Evolutionary conservation across 768 basidiomycete genomes (phyloP), one percentile per base, ranked within the genome.

Genomic region (Leccinum sublutescens): DNA sequence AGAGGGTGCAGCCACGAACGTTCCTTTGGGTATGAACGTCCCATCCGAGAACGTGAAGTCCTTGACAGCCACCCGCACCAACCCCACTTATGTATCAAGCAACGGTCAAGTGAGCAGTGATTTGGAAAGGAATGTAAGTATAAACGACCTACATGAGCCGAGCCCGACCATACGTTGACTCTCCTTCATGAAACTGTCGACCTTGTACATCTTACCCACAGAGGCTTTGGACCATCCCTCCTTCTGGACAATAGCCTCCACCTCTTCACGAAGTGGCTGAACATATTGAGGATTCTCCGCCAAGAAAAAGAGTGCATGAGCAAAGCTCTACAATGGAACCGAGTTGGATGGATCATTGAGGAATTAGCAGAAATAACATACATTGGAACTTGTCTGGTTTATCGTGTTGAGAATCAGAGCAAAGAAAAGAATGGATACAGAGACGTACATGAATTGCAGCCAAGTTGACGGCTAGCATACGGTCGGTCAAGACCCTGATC

Each of bases 11-110:
- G 71, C 60, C 2, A 78, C 29, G 36, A 65, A 64, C 4, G 68
- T 68, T n/a, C 50, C 50, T n/a, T 34, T 51, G 25, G 50, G 50
- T 31, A 51, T 51, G 10, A 23, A 52, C 2, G 75, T 77, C 14
- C 76, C 76, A 56, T 78, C 73, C 0, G 76, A 76, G 59, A 78
- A 70, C 1, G 73, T 74, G 63, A 72, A 62, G 56, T 72, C 66
- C 50, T 69, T 68, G 31, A 70, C 56, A 5, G 73, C 74, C 48
- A 66, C 70, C 21, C 78, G 74, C 23, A 54, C 60, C 66, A 78
- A 54, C 59, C 61, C 58, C 47, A 74, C 74, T 73, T 43, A 55
- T 11, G 19, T 2, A 29, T 23, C 4, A 23, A 23, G 12, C 4
- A 8, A 47, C 19, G 17, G 6, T 47, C n/a, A 55, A 25, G 49